Percentiles rank a stretch among this genome's conserved stretches.
These are phyloP conservation scores for Coemansia sp. DNA, from an alignment of 192 early-diverging fungal genomes.

Conservation along the genomic window DNA sequence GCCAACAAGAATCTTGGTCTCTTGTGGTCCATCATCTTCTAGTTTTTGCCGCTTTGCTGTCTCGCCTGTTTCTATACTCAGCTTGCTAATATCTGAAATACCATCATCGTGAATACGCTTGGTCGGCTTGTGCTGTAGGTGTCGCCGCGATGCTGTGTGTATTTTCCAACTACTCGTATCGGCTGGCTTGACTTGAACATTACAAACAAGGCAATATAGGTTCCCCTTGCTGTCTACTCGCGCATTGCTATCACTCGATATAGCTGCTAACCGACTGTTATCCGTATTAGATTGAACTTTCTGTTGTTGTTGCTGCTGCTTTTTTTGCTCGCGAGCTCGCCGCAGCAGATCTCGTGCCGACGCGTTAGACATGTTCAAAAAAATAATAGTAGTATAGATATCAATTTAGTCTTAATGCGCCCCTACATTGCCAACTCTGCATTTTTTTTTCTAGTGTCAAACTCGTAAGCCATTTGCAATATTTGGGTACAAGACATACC, in stretches of 20 bases:
- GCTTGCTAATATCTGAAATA: background rate
- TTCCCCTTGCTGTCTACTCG: background rate
- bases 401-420: background rate
- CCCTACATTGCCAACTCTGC: no score
- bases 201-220: constrained; percentile 3
- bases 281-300: background rate
- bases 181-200: constrained; percentile 12
- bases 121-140: background rate
- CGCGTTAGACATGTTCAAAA: constrained; percentile 21
- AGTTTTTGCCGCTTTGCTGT: constrained; percentile 23
- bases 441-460: background rate
- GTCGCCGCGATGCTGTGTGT: constrained; percentile 15
- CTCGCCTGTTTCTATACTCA: constrained; percentile 7
- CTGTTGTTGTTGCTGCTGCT: no score
- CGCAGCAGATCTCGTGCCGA: constrained; percentile 45
- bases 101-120: background rate
- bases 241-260: background rate
- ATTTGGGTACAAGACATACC: background rate
- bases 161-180: constrained; percentile 15
- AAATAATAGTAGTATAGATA: background rate
- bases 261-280: background rate
- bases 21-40: background rate
- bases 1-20: background rate
- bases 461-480: background rate
- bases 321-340: constrained; percentile 41